A percentile compares a stretch with the other conserved stretches of the same genome.
Evolutionary conservation across 2,329 filamentous ascomycete species (phyloP).

Genomic region (Phialophora verrucosa): DNA sequence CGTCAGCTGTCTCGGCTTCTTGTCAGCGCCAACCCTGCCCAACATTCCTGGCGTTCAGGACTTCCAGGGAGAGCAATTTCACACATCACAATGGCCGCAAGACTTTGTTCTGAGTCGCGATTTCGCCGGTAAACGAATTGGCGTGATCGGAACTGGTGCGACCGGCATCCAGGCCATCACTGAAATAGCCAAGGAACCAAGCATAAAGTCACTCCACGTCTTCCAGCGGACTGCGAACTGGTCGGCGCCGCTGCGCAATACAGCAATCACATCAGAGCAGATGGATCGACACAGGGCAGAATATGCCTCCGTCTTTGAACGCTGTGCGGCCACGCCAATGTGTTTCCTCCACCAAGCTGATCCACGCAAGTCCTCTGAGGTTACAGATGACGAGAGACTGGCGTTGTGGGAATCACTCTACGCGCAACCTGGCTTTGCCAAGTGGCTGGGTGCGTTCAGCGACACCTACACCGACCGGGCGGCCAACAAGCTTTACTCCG

Average conservation of each 20-base stretch:
- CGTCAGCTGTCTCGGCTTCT: conserved; percentile 30
- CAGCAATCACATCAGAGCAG: conserved; percentile 54
- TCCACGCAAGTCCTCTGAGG: conserved; percentile 48
- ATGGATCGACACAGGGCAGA: conserved; percentile 48
- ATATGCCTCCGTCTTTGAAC: conserved; percentile 26
- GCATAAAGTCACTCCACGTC: conserved; percentile 55
- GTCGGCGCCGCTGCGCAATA: conserved; percentile 64
- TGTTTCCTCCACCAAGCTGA: conserved; percentile 65
- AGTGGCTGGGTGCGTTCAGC: conserved; percentile 58
- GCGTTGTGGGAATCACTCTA: conserved; percentile 57
- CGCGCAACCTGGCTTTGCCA: conserved; percentile 59
- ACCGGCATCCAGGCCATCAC: conserved; percentile 68
- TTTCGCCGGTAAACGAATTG: conserved; percentile 48
- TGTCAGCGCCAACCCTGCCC: conserved; percentile 38
- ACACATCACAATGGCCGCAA: conserved; percentile 41
- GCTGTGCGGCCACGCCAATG: conserved; percentile 56
- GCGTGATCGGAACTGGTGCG: conserved; percentile 54
- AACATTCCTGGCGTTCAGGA: conserved; percentile 38
- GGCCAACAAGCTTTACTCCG: conserved; percentile 59
- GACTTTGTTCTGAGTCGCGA: conserved; percentile 9
- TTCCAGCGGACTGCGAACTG: conserved; percentile 71
- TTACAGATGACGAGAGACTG: conserved; percentile 42
- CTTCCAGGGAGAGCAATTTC: conserved; percentile 40
- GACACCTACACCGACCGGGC: conserved; percentile 55
- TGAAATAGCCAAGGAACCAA: conserved; percentile 57